These are phyloP conservation scores for Epichloe sylvatica DNA, from an alignment of 2,329 filamentous ascomycete genomes.

Conservation along the genomic window DNA sequence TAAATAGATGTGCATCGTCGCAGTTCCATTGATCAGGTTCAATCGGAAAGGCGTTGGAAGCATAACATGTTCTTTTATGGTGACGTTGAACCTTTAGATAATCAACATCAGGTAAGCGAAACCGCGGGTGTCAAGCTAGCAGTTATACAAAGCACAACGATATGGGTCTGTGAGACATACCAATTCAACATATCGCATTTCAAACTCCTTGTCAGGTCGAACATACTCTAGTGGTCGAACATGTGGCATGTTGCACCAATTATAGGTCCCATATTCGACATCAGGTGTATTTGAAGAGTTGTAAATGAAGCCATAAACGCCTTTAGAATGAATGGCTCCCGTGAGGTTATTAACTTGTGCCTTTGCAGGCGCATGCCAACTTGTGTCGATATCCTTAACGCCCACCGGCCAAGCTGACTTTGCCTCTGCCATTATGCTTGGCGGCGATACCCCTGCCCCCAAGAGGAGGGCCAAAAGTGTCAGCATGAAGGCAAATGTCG, in stretches of 20 bases:
- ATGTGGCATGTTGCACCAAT: slow-evolving; percentile 84
- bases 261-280: slow-evolving; percentile 49
- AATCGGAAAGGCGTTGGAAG: slow-evolving; percentile 59
- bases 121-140: too few species aligned
- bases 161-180: slow-evolving; percentile 25
- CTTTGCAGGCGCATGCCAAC: slow-evolving; percentile 44
- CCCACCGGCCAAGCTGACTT: not conserved
- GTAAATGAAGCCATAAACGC: slow-evolving; percentile 62
- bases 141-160: too few species aligned
- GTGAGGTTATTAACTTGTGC: slow-evolving; percentile 48
- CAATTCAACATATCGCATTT: slow-evolving; percentile 62
- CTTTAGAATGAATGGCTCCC: slow-evolving; percentile 41
- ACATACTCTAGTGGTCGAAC: slow-evolving; percentile 54
- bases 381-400: slow-evolving; percentile 21
- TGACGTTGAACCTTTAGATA: slow-evolving; percentile 55
- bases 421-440: not conserved
- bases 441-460: not conserved
- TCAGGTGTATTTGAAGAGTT: slow-evolving; percentile 48
- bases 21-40: slow-evolving; percentile 65
- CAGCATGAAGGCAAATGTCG: not conserved
- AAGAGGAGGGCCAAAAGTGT: not conserved
- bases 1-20: slow-evolving; percentile 53
- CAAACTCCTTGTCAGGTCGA: slow-evolving; percentile 37
- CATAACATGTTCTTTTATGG: slow-evolving; percentile 73
- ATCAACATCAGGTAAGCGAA: too few species aligned